These are phyloP conservation scores for Neofusicoccum kwambonambiense DNA, from an alignment of 2,329 filamentous ascomycete species.

Conservation along the genomic window DNA sequence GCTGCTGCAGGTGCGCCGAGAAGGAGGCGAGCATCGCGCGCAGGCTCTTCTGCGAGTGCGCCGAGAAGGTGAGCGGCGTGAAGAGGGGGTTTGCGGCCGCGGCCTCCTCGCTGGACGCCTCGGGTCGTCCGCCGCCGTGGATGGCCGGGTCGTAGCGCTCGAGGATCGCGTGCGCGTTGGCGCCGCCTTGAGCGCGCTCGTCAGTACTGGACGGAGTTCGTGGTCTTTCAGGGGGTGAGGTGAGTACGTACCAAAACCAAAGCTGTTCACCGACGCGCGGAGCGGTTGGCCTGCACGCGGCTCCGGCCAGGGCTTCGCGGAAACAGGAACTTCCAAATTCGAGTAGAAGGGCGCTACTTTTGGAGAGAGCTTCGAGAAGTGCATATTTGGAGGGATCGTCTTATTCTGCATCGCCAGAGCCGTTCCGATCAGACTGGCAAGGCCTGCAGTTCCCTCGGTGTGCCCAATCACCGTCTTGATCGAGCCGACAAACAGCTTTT, in stretches of 20 bases:
- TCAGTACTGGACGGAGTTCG: no score
- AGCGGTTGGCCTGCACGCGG: neutral
- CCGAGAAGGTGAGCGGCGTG: slow-evolving; percentile 20
- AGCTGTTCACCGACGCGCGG: slow-evolving; percentile 21
- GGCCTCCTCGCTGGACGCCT: no score
- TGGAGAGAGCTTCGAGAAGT: slow-evolving; percentile 30
- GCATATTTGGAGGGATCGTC: slow-evolving; percentile 32
- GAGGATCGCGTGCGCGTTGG: slow-evolving; percentile 21
- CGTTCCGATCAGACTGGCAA: slow-evolving; percentile 34
- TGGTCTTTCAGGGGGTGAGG: no score
- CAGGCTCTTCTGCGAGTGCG: neutral
- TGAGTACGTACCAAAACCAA: slow-evolving; percentile 17
- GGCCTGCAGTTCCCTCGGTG: slow-evolving; percentile 33
- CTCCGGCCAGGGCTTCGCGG: slow-evolving; percentile 18
- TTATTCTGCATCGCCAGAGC: slow-evolving; percentile 36
- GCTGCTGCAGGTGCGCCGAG: neutral
- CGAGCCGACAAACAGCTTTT: slow-evolving; percentile 19
- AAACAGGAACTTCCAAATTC: slow-evolving; percentile 17
- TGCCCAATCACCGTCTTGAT: slow-evolving; percentile 39
- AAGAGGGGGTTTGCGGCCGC: neutral
- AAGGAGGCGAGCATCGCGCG: no score
- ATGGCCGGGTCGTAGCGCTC: slow-evolving; percentile 1
- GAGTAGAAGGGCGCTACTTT: slow-evolving; percentile 23
- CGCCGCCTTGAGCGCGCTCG: neutral
- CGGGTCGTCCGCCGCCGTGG: neutral